These are phyloP conservation scores for Abrus pulchellus DNA, from an alignment of 306 rosid species.

Conservation along the genomic window DNA sequence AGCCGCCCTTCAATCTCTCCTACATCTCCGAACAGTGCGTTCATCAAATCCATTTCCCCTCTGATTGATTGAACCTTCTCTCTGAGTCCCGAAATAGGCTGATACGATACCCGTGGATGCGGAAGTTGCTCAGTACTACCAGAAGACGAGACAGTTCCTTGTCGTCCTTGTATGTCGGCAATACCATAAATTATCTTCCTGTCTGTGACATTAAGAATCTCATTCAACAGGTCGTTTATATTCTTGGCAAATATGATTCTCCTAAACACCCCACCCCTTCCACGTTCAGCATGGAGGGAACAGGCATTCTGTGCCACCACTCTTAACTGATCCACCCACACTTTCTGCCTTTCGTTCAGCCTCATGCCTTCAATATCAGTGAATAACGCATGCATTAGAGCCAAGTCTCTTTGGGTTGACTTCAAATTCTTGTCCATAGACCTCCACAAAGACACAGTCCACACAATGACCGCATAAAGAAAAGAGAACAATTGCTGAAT, in stretches of 20 bases:
- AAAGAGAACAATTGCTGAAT: no score
- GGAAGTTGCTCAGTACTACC: no score
- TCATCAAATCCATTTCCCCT: constrained; percentile 32
- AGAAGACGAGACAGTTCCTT: no score
- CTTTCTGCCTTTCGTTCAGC: constrained; percentile 15
- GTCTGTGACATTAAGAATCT: not conserved
- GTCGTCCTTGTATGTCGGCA: constrained; percentile 24
- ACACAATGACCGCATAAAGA: no score
- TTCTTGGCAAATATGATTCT: constrained; percentile 4
- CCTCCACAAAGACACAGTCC: not conserved
- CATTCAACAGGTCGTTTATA: constrained; percentile 1
- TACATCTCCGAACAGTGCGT: constrained; percentile 34
- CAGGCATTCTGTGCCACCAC: not conserved
- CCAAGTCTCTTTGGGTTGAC: not conserved
- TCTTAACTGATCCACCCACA: constrained; percentile 41
- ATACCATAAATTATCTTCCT: constrained; percentile 37
- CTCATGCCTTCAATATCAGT: constrained; percentile 18
- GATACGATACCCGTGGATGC: not conserved
- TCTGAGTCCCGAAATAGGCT: constrained; percentile 1
- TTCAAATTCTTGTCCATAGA: constrained; percentile 2
- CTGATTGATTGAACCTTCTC: not conserved
- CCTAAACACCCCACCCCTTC: not conserved
- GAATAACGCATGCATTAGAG: not conserved
- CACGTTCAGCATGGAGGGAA: no score
- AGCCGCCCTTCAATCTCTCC: not conserved